These are phyloP conservation scores for Trametopsis cervina DNA, from an alignment of 768 basidiomycete genomes.

Conservation along the genomic window DNA sequence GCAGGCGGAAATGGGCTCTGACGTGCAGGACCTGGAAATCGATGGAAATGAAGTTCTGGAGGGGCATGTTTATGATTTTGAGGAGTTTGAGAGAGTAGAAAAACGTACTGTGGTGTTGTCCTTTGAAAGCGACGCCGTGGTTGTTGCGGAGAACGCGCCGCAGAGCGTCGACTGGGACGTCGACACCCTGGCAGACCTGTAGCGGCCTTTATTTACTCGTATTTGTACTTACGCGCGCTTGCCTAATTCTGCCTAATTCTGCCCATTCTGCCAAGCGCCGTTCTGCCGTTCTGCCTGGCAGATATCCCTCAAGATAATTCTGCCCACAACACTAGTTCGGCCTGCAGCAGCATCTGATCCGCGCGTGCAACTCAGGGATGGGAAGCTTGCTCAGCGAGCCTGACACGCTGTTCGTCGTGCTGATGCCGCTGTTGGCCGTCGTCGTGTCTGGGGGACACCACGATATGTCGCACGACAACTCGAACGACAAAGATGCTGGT, in stretches of 20 bases:
- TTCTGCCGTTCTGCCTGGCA: too few species aligned
- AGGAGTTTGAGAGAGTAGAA: conserved; percentile 1
- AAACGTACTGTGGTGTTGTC: background rate
- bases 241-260: background rate
- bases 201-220: background rate
- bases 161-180: background rate
- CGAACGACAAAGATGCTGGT: too few species aligned
- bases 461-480: too few species aligned
- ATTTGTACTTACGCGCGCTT: background rate
- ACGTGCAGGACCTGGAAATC: background rate
- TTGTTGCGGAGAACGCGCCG: background rate
- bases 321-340: too few species aligned
- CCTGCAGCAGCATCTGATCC: too few species aligned
- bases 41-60: background rate
- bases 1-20: background rate
- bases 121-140: background rate
- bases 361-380: too few species aligned
- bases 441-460: too few species aligned
- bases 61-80: background rate
- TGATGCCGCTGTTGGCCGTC: too few species aligned
- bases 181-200: background rate
- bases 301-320: too few species aligned
- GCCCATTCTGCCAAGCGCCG: background rate
- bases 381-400: too few species aligned
- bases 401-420: too few species aligned